These are phyloP conservation scores for Biscogniauxia sp. DNA, from an alignment of 2,329 filamentous ascomycete genomes.

Conservation along the genomic window DNA sequence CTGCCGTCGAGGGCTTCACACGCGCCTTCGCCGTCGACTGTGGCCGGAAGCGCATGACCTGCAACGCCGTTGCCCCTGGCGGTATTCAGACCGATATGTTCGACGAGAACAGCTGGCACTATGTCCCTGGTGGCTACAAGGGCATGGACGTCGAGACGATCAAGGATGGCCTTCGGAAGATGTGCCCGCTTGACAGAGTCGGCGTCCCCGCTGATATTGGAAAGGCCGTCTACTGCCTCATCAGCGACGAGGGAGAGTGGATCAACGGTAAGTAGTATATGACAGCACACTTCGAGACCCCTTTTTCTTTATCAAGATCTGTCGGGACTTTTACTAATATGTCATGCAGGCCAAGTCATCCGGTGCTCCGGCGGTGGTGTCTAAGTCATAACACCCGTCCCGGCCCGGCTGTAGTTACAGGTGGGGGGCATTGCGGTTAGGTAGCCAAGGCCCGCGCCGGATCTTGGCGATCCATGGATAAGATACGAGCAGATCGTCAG, in stretches of 20 bases:
- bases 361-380: constrained; percentile 34
- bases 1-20: constrained; percentile 70
- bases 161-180: constrained; percentile 51
- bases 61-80: constrained; percentile 70
- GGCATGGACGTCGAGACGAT: constrained; percentile 52
- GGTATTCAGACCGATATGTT: constrained; percentile 79
- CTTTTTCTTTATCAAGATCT: background rate
- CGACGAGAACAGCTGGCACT: constrained; percentile 65
- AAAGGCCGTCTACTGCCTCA: constrained; percentile 53
- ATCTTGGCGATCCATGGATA: background rate
- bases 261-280: constrained; percentile 53
- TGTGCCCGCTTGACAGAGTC: constrained; percentile 59
- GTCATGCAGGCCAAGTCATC: constrained; percentile 32
- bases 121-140: constrained; percentile 55
- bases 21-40: constrained; percentile 71
- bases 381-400: constrained; percentile 13
- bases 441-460: background rate
- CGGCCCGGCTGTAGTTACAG: background rate
- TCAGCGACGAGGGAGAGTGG: constrained; percentile 60
- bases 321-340: constrained; percentile 3
- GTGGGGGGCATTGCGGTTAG: background rate
- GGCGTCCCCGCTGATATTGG: constrained; percentile 59
- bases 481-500: background rate
- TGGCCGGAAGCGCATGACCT: constrained; percentile 64
- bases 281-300: background rate